Evolutionary conservation across 352 stramenopile species (phyloP).

Genomic region (Saprolegnia diclina): DNA sequence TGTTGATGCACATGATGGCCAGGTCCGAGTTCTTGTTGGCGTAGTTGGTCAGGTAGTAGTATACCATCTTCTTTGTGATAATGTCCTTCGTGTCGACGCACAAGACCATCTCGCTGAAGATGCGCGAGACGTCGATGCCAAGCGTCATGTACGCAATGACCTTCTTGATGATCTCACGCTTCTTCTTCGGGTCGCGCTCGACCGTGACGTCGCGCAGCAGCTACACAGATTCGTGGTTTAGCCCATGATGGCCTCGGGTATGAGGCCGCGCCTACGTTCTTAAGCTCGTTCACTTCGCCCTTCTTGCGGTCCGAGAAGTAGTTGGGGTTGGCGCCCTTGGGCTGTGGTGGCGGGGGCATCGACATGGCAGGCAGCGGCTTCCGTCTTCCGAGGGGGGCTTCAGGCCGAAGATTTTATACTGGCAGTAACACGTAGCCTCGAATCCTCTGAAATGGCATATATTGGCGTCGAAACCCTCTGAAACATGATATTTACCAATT

Average conservation of each 20-base stretch:
- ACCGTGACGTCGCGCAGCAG: slow-evolving; percentile 95
- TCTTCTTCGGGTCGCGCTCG: slow-evolving; percentile 96
- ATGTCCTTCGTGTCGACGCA: slow-evolving; percentile 96
- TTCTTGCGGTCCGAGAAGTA: slow-evolving; percentile 92
- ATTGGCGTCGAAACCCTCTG: background rate
- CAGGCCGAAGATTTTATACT: slow-evolving; percentile 27
- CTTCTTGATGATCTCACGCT: slow-evolving; percentile 99
- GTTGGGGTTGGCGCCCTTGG: slow-evolving; percentile 45
- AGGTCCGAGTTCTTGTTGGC: slow-evolving; percentile 97
- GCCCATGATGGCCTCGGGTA: slow-evolving; percentile 1
- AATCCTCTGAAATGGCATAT: slow-evolving; percentile 6
- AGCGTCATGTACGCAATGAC: slow-evolving; percentile 99
- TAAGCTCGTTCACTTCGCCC: slow-evolving; percentile 93
- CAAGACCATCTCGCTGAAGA: slow-evolving; percentile 99
- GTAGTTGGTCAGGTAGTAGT: slow-evolving; percentile 99
- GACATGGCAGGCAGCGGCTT: slow-evolving; percentile 19
- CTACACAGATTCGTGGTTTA: slow-evolving; percentile 31
- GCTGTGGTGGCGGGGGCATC: slow-evolving; percentile 24
- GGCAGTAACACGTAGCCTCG: slow-evolving; percentile 1
- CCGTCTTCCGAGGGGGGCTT: slow-evolving; percentile 6
- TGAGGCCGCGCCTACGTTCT: slow-evolving; percentile 68
- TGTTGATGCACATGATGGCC: slow-evolving; percentile 99
- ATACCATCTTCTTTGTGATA: slow-evolving; percentile 99
- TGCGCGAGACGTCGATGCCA: slow-evolving; percentile 97
- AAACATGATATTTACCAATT: background rate